A percentile compares a stretch with the other conserved stretches of the same genome.
Evolutionary conservation across 2,329 filamentous ascomycete species (phyloP).

Genomic region (Xylaria sp.): DNA sequence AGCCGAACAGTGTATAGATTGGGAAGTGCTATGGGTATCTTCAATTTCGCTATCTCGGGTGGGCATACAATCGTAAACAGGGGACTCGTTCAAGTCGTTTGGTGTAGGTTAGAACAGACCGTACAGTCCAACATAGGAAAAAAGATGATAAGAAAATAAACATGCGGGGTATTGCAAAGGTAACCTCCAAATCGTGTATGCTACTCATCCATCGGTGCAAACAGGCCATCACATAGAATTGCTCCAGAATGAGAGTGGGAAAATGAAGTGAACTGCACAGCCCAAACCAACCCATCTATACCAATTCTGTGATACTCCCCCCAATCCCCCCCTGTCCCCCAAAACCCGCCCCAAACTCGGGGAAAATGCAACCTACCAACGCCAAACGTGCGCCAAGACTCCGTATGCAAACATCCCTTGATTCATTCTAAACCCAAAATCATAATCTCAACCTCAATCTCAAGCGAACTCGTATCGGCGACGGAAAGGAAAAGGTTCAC

Average conservation of each 20-base stretch:
- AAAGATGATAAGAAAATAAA: background rate
- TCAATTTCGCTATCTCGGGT: background rate
- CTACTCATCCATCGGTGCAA: background rate
- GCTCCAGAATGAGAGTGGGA: background rate
- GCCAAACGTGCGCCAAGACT: background rate
- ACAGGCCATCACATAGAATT: slow-evolving; percentile 9
- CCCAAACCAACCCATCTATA: background rate
- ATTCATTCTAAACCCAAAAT: background rate
- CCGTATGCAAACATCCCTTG: slow-evolving; percentile 1
- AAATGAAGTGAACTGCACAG: background rate
- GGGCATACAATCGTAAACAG: slow-evolving; percentile 2
- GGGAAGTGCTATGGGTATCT: background rate
- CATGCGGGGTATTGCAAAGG: slow-evolving; percentile 16
- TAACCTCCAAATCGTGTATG: background rate
- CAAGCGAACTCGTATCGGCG: slow-evolving; percentile 24
- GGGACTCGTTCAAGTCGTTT: slow-evolving; percentile 1
- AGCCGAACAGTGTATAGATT: background rate
- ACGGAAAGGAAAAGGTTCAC: slow-evolving; percentile 13
- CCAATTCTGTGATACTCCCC: background rate
- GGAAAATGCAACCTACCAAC: slow-evolving; percentile 16
- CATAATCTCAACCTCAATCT: background rate
- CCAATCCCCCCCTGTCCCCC: background rate
- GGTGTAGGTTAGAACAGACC: background rate
- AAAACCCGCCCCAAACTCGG: background rate
- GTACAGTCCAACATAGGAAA: background rate